Evolutionary conservation across 108 stramenopile genomes (phyloP).

Genomic region (Skeletonema tropicum): DNA sequence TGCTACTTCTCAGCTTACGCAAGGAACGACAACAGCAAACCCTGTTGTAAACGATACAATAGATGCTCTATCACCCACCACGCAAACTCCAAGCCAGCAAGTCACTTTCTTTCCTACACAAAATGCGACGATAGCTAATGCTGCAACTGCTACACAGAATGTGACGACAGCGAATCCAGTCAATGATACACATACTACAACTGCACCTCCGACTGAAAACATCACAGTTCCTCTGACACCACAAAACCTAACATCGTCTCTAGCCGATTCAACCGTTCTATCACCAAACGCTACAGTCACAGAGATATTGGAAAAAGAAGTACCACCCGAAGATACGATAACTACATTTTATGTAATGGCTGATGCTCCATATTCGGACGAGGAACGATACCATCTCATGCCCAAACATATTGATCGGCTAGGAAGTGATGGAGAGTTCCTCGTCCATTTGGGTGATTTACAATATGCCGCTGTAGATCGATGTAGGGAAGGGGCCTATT

Average conservation of each 20-base stretch:
- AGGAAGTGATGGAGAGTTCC: background rate
- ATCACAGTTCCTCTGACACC: background rate
- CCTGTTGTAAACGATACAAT: too few species aligned
- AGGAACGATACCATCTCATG: background rate
- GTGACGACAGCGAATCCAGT: background rate
- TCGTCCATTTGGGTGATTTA: background rate
- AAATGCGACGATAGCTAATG: background rate
- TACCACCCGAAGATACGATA: background rate
- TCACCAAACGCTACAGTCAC: background rate
- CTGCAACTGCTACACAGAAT: background rate
- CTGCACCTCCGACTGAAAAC: background rate
- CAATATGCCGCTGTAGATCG: background rate
- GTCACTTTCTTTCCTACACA: background rate
- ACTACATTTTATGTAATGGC: constrained; percentile 13
- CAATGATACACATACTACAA: background rate
- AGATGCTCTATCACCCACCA: too few species aligned
- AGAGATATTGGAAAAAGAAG: background rate
- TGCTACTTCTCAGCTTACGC: too few species aligned
- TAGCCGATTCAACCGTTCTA: background rate
- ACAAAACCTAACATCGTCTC: background rate
- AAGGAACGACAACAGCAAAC: too few species aligned
- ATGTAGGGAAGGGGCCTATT: background rate
- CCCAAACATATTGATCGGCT: background rate
- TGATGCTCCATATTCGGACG: background rate
- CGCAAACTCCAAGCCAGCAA: too few species aligned